Conservation (phyloP, 2,329 filamentous ascomycete species). For the Xylariaceae sp. region DNA sequence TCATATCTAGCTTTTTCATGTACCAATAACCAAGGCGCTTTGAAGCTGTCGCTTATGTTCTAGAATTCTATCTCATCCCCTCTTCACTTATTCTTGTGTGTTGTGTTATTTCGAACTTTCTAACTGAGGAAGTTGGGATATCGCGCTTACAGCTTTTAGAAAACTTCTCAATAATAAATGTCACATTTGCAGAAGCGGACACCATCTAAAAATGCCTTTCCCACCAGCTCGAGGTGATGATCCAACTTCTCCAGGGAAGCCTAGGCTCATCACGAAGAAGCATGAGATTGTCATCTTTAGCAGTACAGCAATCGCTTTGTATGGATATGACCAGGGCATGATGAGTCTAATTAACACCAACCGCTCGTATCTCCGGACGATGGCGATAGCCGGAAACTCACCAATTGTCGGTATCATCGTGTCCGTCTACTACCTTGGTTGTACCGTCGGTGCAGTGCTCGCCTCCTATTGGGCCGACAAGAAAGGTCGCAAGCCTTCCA, state of each 20-base stretch:
- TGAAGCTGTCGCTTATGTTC: no score
- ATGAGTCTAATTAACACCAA: conserved; percentile 48
- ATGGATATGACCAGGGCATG: conserved; percentile 47
- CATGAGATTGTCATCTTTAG: conserved; percentile 47
- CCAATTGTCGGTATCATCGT: conserved; percentile 66
- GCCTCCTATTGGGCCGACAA: conserved; percentile 62
- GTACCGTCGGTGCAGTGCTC: conserved; percentile 61
- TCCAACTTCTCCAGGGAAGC: conserved; percentile 23
- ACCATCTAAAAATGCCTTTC: no score
- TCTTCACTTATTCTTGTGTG: no score
- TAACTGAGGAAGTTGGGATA: no score
- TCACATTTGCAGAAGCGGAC: no score
- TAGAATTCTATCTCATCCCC: no score
- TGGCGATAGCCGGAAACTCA: conserved; percentile 58
- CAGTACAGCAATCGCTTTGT: conserved; percentile 48
- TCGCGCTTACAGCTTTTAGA: no score
- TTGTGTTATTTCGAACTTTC: no score
- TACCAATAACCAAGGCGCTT: no score
- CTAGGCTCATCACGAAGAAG: conserved; percentile 41
- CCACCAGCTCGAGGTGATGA: conserved; percentile 35
- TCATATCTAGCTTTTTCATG: no score
- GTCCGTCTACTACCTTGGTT: conserved; percentile 68
- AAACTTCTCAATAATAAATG: no score
- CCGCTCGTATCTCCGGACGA: conserved; percentile 59
- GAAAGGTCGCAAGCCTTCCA: conserved; percentile 60